Evolutionary conservation across 768 basidiomycete genomes (phyloP), one percentile per base, ranked within the genome.

Genomic region (Mycena leptocephala): DNA sequence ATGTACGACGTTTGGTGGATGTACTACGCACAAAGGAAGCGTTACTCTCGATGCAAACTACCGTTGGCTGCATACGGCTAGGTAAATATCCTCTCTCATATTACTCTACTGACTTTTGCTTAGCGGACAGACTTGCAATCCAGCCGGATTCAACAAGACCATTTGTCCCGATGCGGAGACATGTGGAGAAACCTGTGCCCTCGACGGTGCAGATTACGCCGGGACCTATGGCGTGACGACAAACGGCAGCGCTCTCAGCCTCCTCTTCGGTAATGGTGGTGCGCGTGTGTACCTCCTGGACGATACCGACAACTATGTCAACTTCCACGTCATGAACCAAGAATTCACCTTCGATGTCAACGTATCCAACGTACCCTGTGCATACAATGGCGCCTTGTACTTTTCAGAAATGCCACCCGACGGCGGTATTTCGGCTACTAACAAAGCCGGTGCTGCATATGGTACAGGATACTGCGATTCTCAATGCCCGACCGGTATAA

Each of bases 391-490:
- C 80, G 88, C 88, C 51, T 81, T 88, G 74, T 88, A 88, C 82
- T 86, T 88, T 81, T 79, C 82, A 72, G 83, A 86, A 79, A 88
- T 88, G 88, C 86, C 83, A 72, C 79, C 83, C 28, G 87, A 88
- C 79, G 88, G 88, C 81, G 88, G 87, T 61, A 55, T 81, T 74
- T 76, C 86, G 67, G 77, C 85, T 46, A 82, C 61, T 76, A 88
- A 88, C 83, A 83, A 84, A 82, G 86, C 87, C 39, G 87, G 87
- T 72, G 85, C 87, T 74, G 82, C 85, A 77, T 88, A 86, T 81
- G 87, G 87, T 33, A 88, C 88, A 18, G 88, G 87, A 32, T 88
- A 88, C 82, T 88, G 88, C 81, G 88, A 88, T 80, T 83, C 88
- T 32, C 88, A 88, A 80, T 88, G 88, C 82, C 88, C 87, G 13